Base-by-base conservation (phyloP, 176 grass and related monocot genomes). In the Cymbopogon citratus region DNA sequence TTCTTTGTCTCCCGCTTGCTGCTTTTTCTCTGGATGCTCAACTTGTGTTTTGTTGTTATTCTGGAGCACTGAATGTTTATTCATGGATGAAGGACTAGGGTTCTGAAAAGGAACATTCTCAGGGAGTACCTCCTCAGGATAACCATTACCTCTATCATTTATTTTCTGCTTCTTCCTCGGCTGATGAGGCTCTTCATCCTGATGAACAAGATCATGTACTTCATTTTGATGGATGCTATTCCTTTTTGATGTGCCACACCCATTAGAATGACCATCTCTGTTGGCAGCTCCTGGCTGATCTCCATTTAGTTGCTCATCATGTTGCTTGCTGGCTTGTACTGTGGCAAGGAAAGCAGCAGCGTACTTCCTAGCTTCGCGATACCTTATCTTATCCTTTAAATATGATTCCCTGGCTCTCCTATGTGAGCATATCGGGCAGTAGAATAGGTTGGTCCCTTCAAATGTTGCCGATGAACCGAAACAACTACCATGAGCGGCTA, bases 391-490 rank as follows among this genome's bases (percentile, higher is more conserved):
- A 24, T 66, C 78, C 21, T 88, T 85, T 66, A 73, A 19, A 91
- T 82, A 91, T 70, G 73, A 66, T 73, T 73, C 74, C 45, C 27
- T 27, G 59, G 82, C 85, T 82, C 64, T 85, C 18, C 38, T 69
- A 79, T 69, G 88, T 39, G 63, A 88, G 61, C 89, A 91, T 71
- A 88, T 14, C 1, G 85, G 89, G 51, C 85, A 91, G 63, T 85
- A 85, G 43, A 85, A 85, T 31, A 62, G 19, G 12, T 74, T 67
- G 7, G 77, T 73, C 12, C 28, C 82, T 64, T 85, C 70, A 54
- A 89, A 80, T 62, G 67, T 70, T 26, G 52, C 61, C 3, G 31
- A 70, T 33, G 82, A 61, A 62, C 70, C 70, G 27, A 89, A 89
- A 76, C 82, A 89, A 5, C 28, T 63, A 44, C 70, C 70, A 52